Evolutionary conservation across 1,284 basidiomycete species (phyloP).

Genomic region (Schizophyllum amplum): DNA sequence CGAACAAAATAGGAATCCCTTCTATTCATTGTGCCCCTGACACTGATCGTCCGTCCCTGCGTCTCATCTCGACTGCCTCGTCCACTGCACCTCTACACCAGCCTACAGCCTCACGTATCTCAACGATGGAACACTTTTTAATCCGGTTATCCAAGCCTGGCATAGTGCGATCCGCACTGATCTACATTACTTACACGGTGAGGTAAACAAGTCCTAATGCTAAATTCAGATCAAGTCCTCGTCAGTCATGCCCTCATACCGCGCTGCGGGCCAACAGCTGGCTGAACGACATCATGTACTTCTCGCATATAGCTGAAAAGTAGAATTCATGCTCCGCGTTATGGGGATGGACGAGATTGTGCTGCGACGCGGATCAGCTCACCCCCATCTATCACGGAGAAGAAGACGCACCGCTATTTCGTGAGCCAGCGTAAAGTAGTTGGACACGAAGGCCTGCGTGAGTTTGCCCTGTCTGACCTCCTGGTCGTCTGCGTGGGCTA

Average conservation of each 20-base stretch:
- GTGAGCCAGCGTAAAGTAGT: slow-evolving; percentile 90
- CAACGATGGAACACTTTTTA: too few relatives aligned
- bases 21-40: background rate
- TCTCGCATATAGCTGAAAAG: slow-evolving; percentile 86
- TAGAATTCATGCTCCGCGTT: slow-evolving; percentile 91
- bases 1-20: background rate
- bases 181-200: background rate
- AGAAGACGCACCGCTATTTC: slow-evolving; percentile 50
- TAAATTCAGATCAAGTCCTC: background rate
- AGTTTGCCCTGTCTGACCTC: slow-evolving; percentile 53
- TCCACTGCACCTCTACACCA: background rate
- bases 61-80: background rate
- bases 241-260: background rate
- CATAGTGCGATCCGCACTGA: background rate
- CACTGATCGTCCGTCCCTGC: background rate
- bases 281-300: slow-evolving; percentile 25
- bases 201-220: background rate
- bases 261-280: background rate
- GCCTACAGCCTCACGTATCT: background rate
- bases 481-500: slow-evolving; percentile 48
- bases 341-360: slow-evolving; percentile 73
- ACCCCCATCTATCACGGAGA: background rate
- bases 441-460: slow-evolving; percentile 73
- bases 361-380: slow-evolving; percentile 18
- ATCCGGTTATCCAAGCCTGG: too few relatives aligned